phyloP scores from a whole-genome alignment of 192 early-diverging fungal species.

The Gaertneriomyces semiglobifer region DNA sequence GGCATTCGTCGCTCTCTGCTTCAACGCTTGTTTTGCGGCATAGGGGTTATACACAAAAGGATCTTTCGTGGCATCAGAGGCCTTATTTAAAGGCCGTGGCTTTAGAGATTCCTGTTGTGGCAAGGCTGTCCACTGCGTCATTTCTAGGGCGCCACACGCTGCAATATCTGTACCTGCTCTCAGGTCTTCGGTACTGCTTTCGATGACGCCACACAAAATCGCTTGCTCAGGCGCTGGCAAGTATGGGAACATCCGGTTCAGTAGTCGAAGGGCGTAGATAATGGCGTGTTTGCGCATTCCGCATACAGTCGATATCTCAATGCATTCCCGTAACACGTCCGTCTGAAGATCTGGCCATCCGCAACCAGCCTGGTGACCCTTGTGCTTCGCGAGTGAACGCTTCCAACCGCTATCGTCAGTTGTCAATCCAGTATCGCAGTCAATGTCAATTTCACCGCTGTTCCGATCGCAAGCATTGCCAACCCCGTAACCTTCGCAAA shows the following conservation, averaged over 20 bases:
- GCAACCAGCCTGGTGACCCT: conserved; percentile 27
- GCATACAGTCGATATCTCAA: conserved; percentile 62
- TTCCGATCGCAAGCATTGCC: conserved; percentile 34
- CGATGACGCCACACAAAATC: conserved; percentile 53
- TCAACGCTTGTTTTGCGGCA: conserved; percentile 43
- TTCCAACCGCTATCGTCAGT: conserved; percentile 9
- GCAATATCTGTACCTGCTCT: conserved; percentile 12
- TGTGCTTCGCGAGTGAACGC: neutral
- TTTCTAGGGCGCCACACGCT: conserved; percentile 27
- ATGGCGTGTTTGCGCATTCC: conserved; percentile 62
- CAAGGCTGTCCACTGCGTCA: conserved; percentile 55
- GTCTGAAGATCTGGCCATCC: conserved; percentile 82
- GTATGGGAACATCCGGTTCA: conserved; percentile 61
- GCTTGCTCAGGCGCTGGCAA: conserved; percentile 65
- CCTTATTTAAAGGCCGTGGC: conserved; percentile 20
- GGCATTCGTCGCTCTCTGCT: conserved; percentile 16
- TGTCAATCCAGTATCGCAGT: neutral
- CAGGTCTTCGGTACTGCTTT: conserved; percentile 10
- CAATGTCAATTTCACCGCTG: no score
- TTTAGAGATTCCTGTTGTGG: conserved; percentile 48
- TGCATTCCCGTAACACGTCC: conserved; percentile 70
- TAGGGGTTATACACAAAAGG: conserved; percentile 83
- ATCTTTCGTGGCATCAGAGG: conserved; percentile 39
- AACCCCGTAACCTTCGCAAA: conserved; percentile 69
- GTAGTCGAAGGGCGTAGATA: conserved; percentile 60